phyloP scores from a whole-genome alignment of 768 basidiomycete species.

The Cystofilobasidium macerans region DNA sequence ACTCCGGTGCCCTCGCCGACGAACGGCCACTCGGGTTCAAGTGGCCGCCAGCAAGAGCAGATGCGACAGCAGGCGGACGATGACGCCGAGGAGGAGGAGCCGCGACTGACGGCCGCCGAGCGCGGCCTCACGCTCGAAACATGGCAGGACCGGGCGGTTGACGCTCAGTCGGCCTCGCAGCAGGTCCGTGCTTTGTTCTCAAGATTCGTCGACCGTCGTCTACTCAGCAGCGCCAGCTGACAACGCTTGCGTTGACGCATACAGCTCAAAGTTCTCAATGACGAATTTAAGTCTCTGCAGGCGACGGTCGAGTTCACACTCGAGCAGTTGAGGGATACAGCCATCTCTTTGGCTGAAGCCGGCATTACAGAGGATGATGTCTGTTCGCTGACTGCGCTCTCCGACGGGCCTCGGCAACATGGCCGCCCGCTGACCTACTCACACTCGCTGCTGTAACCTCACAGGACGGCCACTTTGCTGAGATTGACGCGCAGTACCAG shows the following conservation, averaged over 20 bases:
- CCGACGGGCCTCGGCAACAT: too few relatives aligned
- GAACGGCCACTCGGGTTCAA: not conserved
- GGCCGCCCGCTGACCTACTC: not conserved
- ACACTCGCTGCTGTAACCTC: not conserved
- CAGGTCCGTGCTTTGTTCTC: not conserved
- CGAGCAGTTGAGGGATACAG: not conserved
- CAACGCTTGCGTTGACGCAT: not conserved
- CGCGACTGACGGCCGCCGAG: not conserved
- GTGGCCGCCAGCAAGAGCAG: not conserved
- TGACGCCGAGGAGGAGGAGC: not conserved
- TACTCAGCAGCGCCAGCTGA: too few relatives aligned
- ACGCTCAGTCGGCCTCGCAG: too few relatives aligned
- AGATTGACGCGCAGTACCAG: not conserved
- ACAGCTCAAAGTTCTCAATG: not conserved
- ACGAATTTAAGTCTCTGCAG: not conserved
- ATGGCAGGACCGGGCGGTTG: not conserved
- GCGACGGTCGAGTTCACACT: not conserved
- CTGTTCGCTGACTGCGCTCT: not conserved
- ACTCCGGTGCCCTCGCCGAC: too few relatives aligned
- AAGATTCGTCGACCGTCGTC: too few relatives aligned
- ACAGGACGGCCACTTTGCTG: not conserved
- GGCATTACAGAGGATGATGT: not conserved
- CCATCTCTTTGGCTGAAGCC: not conserved
- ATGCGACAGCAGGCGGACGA: not conserved
- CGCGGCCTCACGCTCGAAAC: conserved; percentile 8